A percentile compares a stretch with the other conserved stretches of the same genome.
Conservation (phyloP, 495 filamentous ascomycete species). For the Aspergillus carlsbadensis region DNA sequence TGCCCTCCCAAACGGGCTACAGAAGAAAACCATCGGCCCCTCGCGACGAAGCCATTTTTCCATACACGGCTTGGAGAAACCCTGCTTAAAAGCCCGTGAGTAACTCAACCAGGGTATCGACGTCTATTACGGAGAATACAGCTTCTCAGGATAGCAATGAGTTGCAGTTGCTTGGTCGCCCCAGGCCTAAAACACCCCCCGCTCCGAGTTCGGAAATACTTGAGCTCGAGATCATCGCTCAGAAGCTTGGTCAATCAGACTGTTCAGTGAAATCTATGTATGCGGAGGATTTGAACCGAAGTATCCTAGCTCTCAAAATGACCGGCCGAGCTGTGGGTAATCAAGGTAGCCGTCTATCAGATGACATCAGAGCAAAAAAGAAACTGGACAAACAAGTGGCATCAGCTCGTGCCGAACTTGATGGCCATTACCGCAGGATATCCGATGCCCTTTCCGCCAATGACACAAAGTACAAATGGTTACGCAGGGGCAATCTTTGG, state of each 20-base stretch:
- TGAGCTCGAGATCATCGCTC: not conserved
- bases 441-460: not conserved
- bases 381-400: not conserved
- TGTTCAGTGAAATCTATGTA: constrained; percentile 6
- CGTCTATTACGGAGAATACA: not conserved
- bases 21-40: not conserved
- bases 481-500: constrained; percentile 3
- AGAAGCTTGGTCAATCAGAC: not conserved
- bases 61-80: not conserved
- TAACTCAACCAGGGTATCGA: not conserved
- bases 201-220: not conserved
- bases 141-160: not conserved
- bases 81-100: not conserved
- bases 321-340: not conserved
- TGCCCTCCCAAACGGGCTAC: not conserved
- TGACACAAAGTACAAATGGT: not conserved
- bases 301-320: not conserved
- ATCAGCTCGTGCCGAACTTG: not conserved
- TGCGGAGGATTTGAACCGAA: not conserved
- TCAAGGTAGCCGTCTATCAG: not conserved
- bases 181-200: not conserved
- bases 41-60: not conserved
- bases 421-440: not conserved
- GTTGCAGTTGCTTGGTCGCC: not conserved
- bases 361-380: not conserved